These are phyloP conservation scores for Cryphonectria radicalis DNA, from an alignment of 2,329 filamentous ascomycete species.

Conservation along the genomic window DNA sequence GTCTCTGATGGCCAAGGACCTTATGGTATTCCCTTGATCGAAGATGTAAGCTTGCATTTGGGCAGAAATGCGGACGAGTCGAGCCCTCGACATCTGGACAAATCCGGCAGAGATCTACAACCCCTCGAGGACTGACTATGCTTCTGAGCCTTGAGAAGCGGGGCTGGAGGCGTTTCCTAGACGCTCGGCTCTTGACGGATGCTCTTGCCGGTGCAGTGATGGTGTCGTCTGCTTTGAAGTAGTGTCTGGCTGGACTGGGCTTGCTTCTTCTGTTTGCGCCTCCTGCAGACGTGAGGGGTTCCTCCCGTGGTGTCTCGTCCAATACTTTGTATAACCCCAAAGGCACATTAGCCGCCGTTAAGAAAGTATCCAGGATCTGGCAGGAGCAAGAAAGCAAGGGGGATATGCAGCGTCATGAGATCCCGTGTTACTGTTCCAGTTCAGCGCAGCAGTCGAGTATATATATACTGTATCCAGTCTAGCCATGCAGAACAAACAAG, in stretches of 20 bases:
- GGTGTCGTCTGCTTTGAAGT: background rate
- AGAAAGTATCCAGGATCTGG: background rate
- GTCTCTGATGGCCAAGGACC: background rate
- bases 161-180: background rate
- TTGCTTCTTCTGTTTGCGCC: too few relatives aligned
- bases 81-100: background rate
- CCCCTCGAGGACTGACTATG: background rate
- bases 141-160: background rate
- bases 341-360: background rate
- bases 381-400: background rate
- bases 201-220: background rate
- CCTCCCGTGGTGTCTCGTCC: background rate
- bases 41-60: background rate
- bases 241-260: too few relatives aligned
- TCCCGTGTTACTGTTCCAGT: background rate
- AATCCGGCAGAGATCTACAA: background rate
- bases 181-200: background rate
- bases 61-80: too few relatives aligned
- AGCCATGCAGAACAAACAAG: background rate
- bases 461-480: background rate
- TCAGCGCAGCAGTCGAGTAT: background rate
- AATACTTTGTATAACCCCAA: background rate
- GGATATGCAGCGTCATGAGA: background rate
- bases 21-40: background rate
- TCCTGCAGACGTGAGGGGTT: background rate